phyloP scores from a whole-genome alignment of 2,329 filamentous ascomycete species.

The Pseudogymnoascus sp. region DNA sequence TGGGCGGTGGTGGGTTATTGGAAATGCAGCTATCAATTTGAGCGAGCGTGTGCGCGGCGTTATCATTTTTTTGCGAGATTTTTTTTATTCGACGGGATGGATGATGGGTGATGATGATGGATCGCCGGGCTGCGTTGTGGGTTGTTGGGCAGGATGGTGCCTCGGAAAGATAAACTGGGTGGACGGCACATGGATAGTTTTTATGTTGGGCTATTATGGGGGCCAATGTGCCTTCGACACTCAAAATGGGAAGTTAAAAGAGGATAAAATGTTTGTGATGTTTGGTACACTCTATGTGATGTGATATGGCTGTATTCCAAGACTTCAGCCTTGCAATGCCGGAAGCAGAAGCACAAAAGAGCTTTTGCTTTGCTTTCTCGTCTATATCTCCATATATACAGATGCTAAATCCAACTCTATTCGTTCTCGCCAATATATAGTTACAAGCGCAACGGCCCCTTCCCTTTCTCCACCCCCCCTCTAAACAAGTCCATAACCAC shows the following conservation, averaged over 20 bases:
- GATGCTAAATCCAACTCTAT: neutral
- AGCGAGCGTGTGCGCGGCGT: conserved; percentile 4
- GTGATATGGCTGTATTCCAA: neutral
- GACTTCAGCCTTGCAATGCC: neutral
- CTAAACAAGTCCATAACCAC: conserved; percentile 66
- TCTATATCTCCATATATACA: neutral
- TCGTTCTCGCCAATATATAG: neutral
- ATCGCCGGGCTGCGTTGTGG: neutral
- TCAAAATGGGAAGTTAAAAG: neutral
- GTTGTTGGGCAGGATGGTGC: neutral
- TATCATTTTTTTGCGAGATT: conserved; percentile 3
- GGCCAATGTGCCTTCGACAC: neutral
- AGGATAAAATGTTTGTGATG: neutral
- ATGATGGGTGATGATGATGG: neutral
- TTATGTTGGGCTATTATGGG: neutral
- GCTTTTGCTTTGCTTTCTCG: neutral
- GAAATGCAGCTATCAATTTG: conserved; percentile 1
- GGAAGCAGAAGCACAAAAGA: neutral
- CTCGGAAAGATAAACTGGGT: neutral
- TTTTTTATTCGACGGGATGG: neutral
- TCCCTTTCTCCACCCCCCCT: conserved; percentile 41
- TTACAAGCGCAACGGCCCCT: neutral
- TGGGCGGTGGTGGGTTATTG: conserved; percentile 1
- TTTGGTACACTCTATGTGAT: neutral
- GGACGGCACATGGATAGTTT: conserved; percentile 1